A percentile compares a stretch with the other conserved stretches of the same genome.
These are phyloP conservation scores for Ensete glaucum DNA, from an alignment of 176 grass and related monocot genomes.

Conservation along the genomic window DNA sequence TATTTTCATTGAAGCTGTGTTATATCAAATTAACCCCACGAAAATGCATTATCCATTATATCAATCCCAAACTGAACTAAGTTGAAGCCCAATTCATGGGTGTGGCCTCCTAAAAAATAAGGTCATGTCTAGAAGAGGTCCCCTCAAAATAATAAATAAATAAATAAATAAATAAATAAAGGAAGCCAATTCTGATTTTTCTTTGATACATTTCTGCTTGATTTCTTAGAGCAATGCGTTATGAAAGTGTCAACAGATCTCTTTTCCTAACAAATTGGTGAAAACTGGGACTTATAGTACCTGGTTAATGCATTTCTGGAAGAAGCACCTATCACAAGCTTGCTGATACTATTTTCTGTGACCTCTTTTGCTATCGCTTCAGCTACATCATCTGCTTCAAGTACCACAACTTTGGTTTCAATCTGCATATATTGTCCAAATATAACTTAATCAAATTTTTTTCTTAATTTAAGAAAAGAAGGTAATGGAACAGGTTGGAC, in stretches of 20 bases:
- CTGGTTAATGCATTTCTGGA: slow-evolving; percentile 33
- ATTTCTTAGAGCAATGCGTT: not conserved
- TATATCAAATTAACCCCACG: no score
- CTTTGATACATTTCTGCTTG: not conserved
- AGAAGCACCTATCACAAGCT: slow-evolving; percentile 44
- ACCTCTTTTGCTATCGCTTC: slow-evolving; percentile 39
- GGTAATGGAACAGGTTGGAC: not conserved
- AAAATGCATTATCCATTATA: no score
- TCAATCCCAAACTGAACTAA: no score
- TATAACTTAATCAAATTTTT: not conserved
- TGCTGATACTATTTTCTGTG: slow-evolving; percentile 29
- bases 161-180: no score
- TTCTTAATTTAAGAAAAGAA: not conserved
- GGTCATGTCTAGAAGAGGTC: not conserved
- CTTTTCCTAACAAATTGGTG: not conserved
- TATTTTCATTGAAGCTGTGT: no score
- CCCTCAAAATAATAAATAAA: no score
- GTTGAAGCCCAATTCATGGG: no score
- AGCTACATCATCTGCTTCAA: slow-evolving; percentile 43
- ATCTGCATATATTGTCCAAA: slow-evolving; percentile 22
- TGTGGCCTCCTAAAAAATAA: not conserved
- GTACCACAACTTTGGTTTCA: slow-evolving; percentile 33
- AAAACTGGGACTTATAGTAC: slow-evolving; percentile 13
- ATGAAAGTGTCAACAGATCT: not conserved
- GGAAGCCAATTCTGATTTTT: no score